Percentiles rank a stretch among this genome's conserved stretches.
These are phyloP conservation scores for Suillus clintonianus DNA, from an alignment of 768 basidiomycete genomes.

Conservation along the genomic window DNA sequence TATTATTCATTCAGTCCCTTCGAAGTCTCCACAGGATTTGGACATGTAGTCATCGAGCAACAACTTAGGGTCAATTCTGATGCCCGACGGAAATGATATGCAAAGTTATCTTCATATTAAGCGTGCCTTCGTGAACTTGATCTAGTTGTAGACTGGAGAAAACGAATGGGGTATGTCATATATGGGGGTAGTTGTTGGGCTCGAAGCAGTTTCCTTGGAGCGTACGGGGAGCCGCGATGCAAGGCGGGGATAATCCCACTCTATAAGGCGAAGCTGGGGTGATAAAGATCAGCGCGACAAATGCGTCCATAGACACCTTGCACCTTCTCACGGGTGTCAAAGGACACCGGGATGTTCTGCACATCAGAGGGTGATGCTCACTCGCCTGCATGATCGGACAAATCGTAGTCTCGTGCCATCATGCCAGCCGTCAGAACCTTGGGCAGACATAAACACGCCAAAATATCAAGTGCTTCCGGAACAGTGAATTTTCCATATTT, in stretches of 20 bases:
- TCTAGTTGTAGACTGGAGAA: background rate
- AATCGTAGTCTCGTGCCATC: background rate
- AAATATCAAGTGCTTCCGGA: constrained; percentile 3
- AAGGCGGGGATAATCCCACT: background rate
- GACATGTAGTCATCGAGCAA: background rate
- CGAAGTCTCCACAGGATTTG: background rate
- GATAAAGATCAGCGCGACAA: background rate
- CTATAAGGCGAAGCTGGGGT: background rate
- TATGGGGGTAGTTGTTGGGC: background rate
- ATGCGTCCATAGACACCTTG: background rate
- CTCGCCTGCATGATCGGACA: background rate
- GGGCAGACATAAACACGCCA: background rate
- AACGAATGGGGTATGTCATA: background rate
- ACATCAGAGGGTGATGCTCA: background rate
- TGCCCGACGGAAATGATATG: background rate
- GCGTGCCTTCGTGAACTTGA: background rate
- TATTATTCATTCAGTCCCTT: background rate
- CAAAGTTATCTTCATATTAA: background rate
- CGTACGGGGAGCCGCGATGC: background rate
- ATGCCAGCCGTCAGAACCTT: background rate
- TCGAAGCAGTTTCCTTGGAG: background rate
- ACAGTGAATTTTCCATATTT: background rate
- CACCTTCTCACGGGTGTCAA: background rate
- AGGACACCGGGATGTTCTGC: background rate
- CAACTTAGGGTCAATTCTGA: background rate